These are phyloP conservation scores for Tillandsia fasciculata DNA, from an alignment of 176 grass and related monocot genomes.

Conservation along the genomic window DNA sequence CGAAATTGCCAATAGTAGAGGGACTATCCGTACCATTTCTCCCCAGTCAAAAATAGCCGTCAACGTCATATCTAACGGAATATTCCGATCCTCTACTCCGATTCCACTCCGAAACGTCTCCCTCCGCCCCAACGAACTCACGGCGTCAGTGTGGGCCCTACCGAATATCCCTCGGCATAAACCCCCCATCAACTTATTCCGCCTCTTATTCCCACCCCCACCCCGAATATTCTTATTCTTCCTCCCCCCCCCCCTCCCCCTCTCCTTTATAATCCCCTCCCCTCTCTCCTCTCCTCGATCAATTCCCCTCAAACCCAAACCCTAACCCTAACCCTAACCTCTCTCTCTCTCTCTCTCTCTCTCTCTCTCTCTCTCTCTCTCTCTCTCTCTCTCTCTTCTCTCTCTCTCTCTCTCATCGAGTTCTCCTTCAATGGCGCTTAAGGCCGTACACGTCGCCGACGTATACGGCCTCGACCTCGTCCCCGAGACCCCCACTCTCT, in stretches of 20 bases:
- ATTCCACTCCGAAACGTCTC: neutral
- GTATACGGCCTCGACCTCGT: conserved; percentile 47
- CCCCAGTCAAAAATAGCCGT: neutral
- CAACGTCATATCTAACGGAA: neutral
- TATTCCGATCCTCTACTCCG: neutral
- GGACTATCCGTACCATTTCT: no score
- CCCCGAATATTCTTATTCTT: conserved; percentile 10
- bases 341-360: neutral
- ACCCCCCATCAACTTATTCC: neutral
- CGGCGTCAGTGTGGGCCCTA: neutral
- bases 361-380: neutral
- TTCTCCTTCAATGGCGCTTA: conserved; percentile 44
- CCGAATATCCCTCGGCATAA: conserved; percentile 28
- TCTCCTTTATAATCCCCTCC: neutral
- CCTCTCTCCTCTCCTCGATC: neutral
- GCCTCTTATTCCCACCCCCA: neutral
- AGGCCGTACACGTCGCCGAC: conserved; percentile 64
- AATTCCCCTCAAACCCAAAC: neutral
- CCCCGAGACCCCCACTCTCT: conserved; percentile 19
- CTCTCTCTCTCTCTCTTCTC: neutral
- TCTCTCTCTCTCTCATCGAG: neutral
- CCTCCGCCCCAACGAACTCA: neutral
- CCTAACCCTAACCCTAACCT: neutral
- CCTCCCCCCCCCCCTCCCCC: neutral
- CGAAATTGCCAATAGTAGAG: no score